A percentile compares a stretch with the other conserved stretches of the same genome.
phyloP scores from a whole-genome alignment of 148 eudicot genomes.

The Pouteria glomerata region DNA sequence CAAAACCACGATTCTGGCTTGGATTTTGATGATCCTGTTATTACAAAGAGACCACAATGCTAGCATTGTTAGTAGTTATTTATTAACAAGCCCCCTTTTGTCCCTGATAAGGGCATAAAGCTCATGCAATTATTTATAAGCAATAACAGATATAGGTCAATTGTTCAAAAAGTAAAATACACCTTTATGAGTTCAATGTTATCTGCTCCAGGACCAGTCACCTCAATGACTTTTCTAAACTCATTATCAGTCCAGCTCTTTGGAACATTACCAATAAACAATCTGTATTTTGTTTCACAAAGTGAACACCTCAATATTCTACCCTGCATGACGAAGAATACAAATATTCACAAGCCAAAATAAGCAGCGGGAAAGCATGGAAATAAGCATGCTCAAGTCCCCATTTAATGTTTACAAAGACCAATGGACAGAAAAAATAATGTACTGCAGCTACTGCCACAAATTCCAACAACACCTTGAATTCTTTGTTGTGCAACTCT shows the following conservation, averaged over 20 bases:
- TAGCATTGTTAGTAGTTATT: background rate
- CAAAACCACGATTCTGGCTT: conserved; percentile 94
- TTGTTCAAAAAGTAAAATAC: background rate
- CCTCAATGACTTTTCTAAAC: conserved; percentile 72
- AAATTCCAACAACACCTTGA: conserved; percentile 45
- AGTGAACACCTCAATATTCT: conserved; percentile 82
- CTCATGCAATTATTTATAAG: background rate
- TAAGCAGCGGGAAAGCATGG: background rate
- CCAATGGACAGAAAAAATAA: background rate
- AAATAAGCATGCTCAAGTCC: background rate
- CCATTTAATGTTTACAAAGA: background rate
- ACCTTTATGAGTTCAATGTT: conserved; percentile 91
- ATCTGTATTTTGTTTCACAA: conserved; percentile 79
- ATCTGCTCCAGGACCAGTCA: conserved; percentile 92
- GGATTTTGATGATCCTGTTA: conserved; percentile 81
- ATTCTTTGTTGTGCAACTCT: conserved; percentile 80
- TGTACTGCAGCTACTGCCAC: too few relatives aligned
- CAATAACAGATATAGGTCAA: background rate
- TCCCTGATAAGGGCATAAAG: conserved; percentile 1
- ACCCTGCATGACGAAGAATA: conserved; percentile 47
- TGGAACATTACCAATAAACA: conserved; percentile 92
- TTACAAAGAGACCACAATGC: conserved; percentile 8
- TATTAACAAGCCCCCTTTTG: too few relatives aligned
- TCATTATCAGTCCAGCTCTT: conserved; percentile 89
- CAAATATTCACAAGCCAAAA: background rate